A percentile compares a stretch with the other conserved stretches of the same genome.
phyloP scores from a whole-genome alignment of 148 eudicot genomes.

The Fagopyrum esculentum region DNA sequence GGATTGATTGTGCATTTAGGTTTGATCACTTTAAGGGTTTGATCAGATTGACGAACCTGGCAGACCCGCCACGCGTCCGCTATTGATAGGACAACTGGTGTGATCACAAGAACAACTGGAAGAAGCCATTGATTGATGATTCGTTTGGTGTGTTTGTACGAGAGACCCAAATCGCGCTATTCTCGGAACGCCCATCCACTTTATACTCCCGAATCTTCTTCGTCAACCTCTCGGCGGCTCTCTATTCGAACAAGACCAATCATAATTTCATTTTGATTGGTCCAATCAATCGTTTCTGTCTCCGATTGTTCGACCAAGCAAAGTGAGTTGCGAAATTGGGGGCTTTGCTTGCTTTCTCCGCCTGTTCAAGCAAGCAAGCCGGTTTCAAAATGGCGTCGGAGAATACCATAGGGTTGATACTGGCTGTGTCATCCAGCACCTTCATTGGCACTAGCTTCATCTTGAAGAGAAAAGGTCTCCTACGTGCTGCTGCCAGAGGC shows the following conservation, averaged over 20 bases:
- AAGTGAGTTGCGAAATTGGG: not conserved
- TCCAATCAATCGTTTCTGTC: not conserved
- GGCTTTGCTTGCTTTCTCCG: not conserved
- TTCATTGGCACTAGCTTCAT: conserved; percentile 80
- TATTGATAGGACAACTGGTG: not conserved
- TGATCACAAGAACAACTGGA: not conserved
- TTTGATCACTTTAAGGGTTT: no score
- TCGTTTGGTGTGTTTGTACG: not conserved
- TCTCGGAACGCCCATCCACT: not conserved
- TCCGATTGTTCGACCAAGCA: not conserved
- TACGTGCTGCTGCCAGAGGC: conserved; percentile 72
- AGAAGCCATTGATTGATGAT: not conserved
- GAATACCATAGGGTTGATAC: conserved; percentile 52
- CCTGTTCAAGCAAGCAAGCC: not conserved
- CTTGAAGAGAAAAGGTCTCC: conserved; percentile 85
- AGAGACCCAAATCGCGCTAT: not conserved
- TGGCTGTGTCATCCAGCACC: conserved; percentile 70
- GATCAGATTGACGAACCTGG: not conserved
- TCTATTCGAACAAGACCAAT: not conserved
- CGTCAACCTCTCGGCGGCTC: not conserved
- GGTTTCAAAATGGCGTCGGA: conserved; percentile 29
- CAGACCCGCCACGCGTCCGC: not conserved
- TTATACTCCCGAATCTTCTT: not conserved
- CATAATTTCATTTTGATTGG: not conserved
- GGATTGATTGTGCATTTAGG: no score